Conservation (phyloP, 2,329 filamentous ascomycete species). For the Alternaria sp. region DNA sequence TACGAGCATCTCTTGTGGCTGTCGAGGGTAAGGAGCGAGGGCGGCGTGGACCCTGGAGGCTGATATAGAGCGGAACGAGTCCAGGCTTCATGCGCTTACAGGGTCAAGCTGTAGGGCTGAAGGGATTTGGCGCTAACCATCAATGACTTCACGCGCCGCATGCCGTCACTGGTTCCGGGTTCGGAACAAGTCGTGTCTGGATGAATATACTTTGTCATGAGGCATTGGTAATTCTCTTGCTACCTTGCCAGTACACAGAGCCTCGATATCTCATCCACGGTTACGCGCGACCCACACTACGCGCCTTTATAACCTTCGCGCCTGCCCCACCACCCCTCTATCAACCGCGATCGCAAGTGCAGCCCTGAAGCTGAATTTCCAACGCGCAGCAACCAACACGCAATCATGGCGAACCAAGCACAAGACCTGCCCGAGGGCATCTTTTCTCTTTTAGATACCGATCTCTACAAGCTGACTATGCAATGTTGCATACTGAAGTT, state of each 20-base stretch:
- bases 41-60: conserved; percentile 23
- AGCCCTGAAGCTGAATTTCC: conserved; percentile 5
- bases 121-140: conserved; percentile 19
- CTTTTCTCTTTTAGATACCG: conserved; percentile 61
- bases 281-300: conserved; percentile 9
- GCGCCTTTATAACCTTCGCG: conserved; percentile 13
- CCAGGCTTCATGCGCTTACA: conserved; percentile 13
- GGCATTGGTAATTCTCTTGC: not conserved
- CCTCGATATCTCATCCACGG: not conserved
- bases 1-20: conserved; percentile 48
- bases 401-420: conserved; percentile 33
- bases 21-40: conserved; percentile 25
- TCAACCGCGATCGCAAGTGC: conserved; percentile 22
- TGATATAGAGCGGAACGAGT: conserved; percentile 15
- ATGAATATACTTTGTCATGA: not conserved
- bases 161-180: conserved; percentile 15
- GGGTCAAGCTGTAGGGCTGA: conserved; percentile 27
- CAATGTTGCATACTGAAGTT: conserved; percentile 89
- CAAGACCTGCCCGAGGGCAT: conserved; percentile 50
- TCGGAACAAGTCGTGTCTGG: not conserved
- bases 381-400: conserved; percentile 7
- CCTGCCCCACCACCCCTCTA: conserved; percentile 44
- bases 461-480: conserved; percentile 98
- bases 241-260: not conserved
- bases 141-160: conserved; percentile 23